These are phyloP conservation scores for Marasmius fiardii DNA, from an alignment of 1,284 basidiomycete genomes.

Conservation along the genomic window DNA sequence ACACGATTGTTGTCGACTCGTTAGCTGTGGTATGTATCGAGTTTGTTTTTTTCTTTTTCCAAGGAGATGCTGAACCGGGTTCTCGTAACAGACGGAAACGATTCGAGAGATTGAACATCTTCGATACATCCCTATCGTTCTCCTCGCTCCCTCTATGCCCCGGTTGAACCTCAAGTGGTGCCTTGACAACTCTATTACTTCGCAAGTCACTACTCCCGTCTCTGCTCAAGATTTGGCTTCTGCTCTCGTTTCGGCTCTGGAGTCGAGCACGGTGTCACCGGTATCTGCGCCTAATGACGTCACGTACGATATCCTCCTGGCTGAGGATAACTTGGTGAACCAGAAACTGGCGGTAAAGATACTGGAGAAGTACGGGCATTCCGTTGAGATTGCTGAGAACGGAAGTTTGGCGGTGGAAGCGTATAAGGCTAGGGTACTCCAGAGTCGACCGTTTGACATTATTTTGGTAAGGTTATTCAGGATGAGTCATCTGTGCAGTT, in stretches of 20 bases:
- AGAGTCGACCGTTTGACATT: constrained; percentile 78
- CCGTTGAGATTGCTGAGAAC: constrained; percentile 97
- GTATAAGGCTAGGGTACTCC: constrained; percentile 76
- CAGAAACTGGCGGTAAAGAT: constrained; percentile 98
- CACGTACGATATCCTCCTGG: constrained; percentile 91
- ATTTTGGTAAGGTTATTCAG: constrained; percentile 59
- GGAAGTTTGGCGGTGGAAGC: constrained; percentile 89
- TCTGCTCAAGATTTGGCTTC: constrained; percentile 88
- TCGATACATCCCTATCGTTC: constrained; percentile 94
- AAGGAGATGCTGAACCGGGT: neutral
- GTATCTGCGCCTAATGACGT: constrained; percentile 80
- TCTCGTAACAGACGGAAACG: constrained; percentile 65
- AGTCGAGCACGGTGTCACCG: constrained; percentile 87
- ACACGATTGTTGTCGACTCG: constrained; percentile 95
- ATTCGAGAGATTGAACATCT: constrained; percentile 93
- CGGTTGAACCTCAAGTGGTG: constrained; percentile 85
- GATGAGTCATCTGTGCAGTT: neutral
- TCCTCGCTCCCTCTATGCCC: constrained; percentile 81
- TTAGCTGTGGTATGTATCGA: constrained; percentile 66
- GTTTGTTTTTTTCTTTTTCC: constrained; percentile 5
- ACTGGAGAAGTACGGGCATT: constrained; percentile 94
- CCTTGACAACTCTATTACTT: constrained; percentile 86
- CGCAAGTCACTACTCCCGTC: constrained; percentile 90
- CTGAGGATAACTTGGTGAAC: constrained; percentile 98
- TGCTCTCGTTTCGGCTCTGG: constrained; percentile 91